Percentiles rank a stretch among this genome's conserved stretches.
Evolutionary conservation across 192 early-diverging fungal species (phyloP).

Genomic region (Backusella parvicylindrica): DNA sequence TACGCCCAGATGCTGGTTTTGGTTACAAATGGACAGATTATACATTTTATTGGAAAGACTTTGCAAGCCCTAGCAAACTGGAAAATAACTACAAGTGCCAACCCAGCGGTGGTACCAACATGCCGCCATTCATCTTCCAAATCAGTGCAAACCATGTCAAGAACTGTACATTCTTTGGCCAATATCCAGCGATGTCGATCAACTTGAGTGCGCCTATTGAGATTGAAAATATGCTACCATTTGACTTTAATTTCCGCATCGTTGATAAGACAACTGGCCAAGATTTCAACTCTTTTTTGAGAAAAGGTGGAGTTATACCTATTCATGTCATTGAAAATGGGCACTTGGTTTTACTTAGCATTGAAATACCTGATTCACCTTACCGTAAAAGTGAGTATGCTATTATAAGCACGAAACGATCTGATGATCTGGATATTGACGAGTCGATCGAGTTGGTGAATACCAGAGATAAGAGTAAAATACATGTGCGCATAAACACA

Average conservation of each 20-base stretch:
- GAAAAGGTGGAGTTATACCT: slow-evolving; percentile 67
- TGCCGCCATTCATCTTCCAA: slow-evolving; percentile 70
- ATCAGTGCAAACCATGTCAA: slow-evolving; percentile 53
- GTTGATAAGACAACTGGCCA: slow-evolving; percentile 70
- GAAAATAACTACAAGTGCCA: slow-evolving; percentile 36
- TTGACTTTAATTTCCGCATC: slow-evolving; percentile 76
- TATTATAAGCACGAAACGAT: slow-evolving; percentile 80
- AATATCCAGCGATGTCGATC: slow-evolving; percentile 79
- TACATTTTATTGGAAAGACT: slow-evolving; percentile 81
- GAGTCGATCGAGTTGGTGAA: slow-evolving; percentile 56
- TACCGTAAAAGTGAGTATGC: slow-evolving; percentile 77
- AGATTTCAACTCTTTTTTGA: slow-evolving; percentile 61
- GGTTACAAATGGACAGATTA: slow-evolving; percentile 84
- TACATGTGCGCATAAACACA: slow-evolving; percentile 61
- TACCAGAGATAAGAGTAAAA: slow-evolving; percentile 42
- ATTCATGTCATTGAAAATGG: slow-evolving; percentile 84
- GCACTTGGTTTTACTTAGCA: slow-evolving; percentile 71
- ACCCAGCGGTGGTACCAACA: slow-evolving; percentile 36
- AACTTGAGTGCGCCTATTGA: slow-evolving; percentile 75
- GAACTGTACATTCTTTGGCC: slow-evolving; percentile 41
- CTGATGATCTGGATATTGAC: slow-evolving; percentile 77
- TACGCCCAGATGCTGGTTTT: slow-evolving; percentile 79
- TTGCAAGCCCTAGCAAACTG: slow-evolving; percentile 33
- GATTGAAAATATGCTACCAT: slow-evolving; percentile 95
- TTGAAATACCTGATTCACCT: slow-evolving; percentile 69